Base-by-base conservation (phyloP, 108 stramenopile genomes). In the Skeletonema menzelii region DNA sequence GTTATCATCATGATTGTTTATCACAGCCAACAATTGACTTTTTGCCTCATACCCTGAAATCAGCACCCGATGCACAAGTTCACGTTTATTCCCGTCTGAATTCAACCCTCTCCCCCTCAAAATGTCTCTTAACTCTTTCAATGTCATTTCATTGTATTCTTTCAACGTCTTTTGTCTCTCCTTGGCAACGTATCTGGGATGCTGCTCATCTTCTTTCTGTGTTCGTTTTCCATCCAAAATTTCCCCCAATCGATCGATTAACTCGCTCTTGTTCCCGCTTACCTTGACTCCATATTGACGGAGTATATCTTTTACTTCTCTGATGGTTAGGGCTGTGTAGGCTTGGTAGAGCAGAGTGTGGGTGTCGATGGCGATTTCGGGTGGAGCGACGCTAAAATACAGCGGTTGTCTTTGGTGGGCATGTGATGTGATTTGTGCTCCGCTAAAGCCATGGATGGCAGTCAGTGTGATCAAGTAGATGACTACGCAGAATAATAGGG, bases 231-330 rank as follows among this genome's bases (percentile, higher is more conserved):
- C 40, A 10, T 53, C n/a, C n/a, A 64, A 44, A 3, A 64, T 64
- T 1, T 20, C 19, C 10, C 38, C 63, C 12, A 64, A 20, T 64
- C 63, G 63, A 64, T 44, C 38, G 8, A 64, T 27, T 13, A 64
- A 40, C 27, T 64, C 63, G 6, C 63, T 37, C 44, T 64, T 64
- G 26, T 40, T 64, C 4, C 63, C 63, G 1, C 40, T 26, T 0
- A 64, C 11, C 38, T 46, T 64, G 2, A 14, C 63, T 8, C 24
- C 42, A 1, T 64, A 8, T n/a, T 32, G 49, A 5, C 65, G 65
- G 1, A 67, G 30, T 49, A 67, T 17, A 49, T 67, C 65, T n/a
- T 53, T 46, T 14, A 67, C 12, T 55, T 55, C 30, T 20, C 17
- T 28, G 11, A 32, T 31, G 10, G 65, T 30, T 30, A 65, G 46